phyloP scores from a whole-genome alignment of 805 yeast species.

The Peterozyma xylosa region DNA sequence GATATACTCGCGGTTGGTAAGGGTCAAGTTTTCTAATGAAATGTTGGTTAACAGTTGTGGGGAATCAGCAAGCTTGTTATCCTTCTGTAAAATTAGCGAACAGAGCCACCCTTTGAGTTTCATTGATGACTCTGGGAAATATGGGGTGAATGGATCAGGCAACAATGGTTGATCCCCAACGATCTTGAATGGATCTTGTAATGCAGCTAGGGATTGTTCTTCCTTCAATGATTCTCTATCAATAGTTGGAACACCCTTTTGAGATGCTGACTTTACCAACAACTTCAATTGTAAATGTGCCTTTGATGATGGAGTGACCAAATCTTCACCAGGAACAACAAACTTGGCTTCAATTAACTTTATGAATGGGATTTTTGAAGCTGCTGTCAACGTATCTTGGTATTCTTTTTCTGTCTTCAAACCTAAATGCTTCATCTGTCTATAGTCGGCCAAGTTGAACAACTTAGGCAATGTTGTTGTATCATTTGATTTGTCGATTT shows the following conservation, averaged over 20 bases:
- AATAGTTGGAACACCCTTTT: constrained; percentile 46
- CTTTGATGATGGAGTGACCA: constrained; percentile 63
- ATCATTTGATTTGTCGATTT: constrained; percentile 40
- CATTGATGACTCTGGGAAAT: constrained; percentile 46
- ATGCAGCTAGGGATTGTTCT: constrained; percentile 53
- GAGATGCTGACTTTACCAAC: constrained; percentile 64
- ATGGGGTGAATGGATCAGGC: constrained; percentile 65
- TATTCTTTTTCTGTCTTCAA: constrained; percentile 35
- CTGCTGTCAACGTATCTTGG: constrained; percentile 43
- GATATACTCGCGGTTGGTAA: constrained; percentile 42
- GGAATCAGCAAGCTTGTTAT: constrained; percentile 69
- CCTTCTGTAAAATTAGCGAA: constrained; percentile 64
- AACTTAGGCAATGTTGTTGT: constrained; percentile 64
- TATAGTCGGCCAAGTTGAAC: constrained; percentile 48
- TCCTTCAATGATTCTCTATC: constrained; percentile 39
- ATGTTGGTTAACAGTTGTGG: constrained; percentile 46
- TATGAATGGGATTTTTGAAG: constrained; percentile 59
- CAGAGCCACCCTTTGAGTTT: constrained; percentile 51
- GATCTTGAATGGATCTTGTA: constrained; percentile 64
- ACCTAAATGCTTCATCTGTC: constrained; percentile 50
- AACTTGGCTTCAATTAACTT: constrained; percentile 65
- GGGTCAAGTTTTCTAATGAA: constrained; percentile 46
- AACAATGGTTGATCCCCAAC: constrained; percentile 64
- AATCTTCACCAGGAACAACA: constrained; percentile 79
- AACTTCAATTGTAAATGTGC: constrained; percentile 74